Conservation (phyloP, 1,284 basidiomycete species). For the Ceratobasidium sp. region DNA sequence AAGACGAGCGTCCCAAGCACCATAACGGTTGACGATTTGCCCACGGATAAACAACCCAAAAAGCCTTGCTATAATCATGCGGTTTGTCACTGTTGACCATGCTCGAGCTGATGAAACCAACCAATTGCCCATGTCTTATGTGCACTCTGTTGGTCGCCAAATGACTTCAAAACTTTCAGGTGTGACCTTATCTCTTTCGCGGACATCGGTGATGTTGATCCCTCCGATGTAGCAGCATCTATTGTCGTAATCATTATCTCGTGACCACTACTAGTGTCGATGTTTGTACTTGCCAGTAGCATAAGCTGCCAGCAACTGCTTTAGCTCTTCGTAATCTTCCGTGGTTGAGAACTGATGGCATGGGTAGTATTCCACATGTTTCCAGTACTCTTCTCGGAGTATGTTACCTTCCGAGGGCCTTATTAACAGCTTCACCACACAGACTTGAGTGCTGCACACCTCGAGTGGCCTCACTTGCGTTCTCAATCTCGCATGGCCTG, state of each 20-base stretch:
- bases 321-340: slow-evolving; percentile 22
- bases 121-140: slow-evolving; percentile 38
- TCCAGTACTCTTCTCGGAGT: slow-evolving; percentile 43
- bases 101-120: no score
- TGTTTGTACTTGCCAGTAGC: slow-evolving; percentile 29
- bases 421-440: background rate
- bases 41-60: slow-evolving; percentile 35
- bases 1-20: slow-evolving; percentile 23
- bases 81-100: no score
- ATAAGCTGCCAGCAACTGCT: slow-evolving; percentile 21
- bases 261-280: background rate
- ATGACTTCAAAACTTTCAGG: background rate
- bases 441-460: no score
- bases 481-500: slow-evolving; percentile 13
- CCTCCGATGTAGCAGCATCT: slow-evolving; percentile 44
- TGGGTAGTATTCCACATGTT: slow-evolving; percentile 39
- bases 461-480: background rate
- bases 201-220: slow-evolving; percentile 38
- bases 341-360: background rate
- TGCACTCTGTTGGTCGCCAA: background rate
- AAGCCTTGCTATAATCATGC: slow-evolving; percentile 1
- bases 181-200: slow-evolving; percentile 12
- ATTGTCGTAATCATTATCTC: background rate
- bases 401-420: background rate
- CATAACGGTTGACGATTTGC: slow-evolving; percentile 27